Evolutionary conservation across 306 rosid species (phyloP), one percentile per base, ranked within the genome.

Genomic region (Abrus precatorius): DNA sequence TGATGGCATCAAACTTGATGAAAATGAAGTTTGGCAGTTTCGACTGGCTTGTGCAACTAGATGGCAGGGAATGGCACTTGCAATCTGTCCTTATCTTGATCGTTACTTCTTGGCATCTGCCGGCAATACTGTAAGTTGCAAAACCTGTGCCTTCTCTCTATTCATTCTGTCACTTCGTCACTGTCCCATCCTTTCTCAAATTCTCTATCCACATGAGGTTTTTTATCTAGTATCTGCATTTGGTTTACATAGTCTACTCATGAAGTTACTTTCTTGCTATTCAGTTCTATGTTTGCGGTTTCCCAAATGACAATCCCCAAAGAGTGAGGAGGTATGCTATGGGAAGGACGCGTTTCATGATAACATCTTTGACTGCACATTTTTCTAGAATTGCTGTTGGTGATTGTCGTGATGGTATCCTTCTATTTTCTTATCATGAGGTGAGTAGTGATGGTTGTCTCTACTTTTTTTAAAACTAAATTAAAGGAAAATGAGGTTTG

Each of bases 101-200:
- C 93, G 91, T 60, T 95, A 90, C 88, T 95, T 95, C 83, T 83
- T 95, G 92, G 99, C 97, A 67, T 90, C 99, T 69, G 89, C 97
- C 78, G 95, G 97, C 69, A 95, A 84, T 90, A 81, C 82, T 77
- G 99, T 95, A 90, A 90, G 97, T 91, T 44, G 50, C 53, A 13
- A 69, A 69, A n/a, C 27, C 83, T 52, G 45, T 38, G 13, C 69
- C 60, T 70, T 49, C 38, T 33, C 14, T 64, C 41, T 71, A 47
- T 80, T 67, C 32, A 40, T 78, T 76, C 32, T 45, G 40, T 71
- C 60, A 65, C 68, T 54, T 41, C 30, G 13, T 52, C 7, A 11
- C n/a, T 11, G 32, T 65, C 56, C 55, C 40, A 38, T 67, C 50
- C 62, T 72, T 57, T 66, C 47, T 60, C 75, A 71, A 50, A 69